These are phyloP conservation scores for Blastomyces gilchristii DNA, from an alignment of 2,329 filamentous ascomycete genomes.

Conservation along the genomic window DNA sequence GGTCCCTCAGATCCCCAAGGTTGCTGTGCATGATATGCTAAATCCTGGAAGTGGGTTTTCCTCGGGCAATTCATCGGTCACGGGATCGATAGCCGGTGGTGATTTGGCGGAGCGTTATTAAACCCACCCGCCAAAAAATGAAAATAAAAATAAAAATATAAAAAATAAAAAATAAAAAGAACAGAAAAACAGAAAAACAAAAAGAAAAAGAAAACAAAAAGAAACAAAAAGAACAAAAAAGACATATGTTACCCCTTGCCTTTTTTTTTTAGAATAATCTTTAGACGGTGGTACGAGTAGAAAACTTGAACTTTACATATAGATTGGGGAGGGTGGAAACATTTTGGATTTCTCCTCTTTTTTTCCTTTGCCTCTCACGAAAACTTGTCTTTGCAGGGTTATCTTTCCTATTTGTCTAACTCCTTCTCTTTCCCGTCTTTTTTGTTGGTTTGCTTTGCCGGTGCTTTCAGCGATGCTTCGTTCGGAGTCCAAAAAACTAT, in stretches of 20 bases:
- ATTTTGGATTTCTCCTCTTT: not conserved
- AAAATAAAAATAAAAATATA: not conserved
- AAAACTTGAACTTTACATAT: no score
- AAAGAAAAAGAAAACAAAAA: no score
- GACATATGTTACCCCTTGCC: no score
- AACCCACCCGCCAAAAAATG: not conserved
- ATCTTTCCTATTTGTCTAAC: no score
- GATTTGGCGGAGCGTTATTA: constrained; percentile 15
- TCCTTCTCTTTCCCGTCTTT: not conserved
- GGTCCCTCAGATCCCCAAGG: constrained; percentile 77
- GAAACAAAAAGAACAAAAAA: no score
- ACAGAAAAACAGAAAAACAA: no score
- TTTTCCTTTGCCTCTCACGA: not conserved
- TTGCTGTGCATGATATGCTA: constrained; percentile 75
- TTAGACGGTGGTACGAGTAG: not conserved
- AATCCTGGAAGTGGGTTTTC: constrained; percentile 53
- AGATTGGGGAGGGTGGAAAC: no score
- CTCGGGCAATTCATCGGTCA: constrained; percentile 13
- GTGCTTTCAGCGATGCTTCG: constrained; percentile 3
- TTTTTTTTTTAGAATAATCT: no score
- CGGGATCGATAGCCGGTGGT: constrained; percentile 13
- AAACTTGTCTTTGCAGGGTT: no score
- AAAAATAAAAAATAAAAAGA: no score
- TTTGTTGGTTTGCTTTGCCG: not conserved
- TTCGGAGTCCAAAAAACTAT: constrained; percentile 4